These are phyloP conservation scores for Calocybe indica DNA, from an alignment of 768 basidiomycete species.

Conservation along the genomic window DNA sequence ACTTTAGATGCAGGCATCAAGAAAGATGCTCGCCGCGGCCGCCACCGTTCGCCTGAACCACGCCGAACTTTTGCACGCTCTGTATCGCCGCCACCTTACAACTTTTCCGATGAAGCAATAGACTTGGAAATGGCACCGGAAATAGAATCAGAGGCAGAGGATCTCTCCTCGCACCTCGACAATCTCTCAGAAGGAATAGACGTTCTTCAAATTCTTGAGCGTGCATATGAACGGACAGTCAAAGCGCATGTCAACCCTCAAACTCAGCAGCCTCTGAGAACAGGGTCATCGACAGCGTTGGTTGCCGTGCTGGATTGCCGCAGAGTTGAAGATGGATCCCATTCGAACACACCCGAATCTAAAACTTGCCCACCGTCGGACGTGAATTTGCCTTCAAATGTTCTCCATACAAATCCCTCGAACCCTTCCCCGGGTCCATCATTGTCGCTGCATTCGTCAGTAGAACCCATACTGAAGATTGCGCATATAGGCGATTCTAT, in stretches of 20 bases:
- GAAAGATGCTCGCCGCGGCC: no score
- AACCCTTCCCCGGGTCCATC: not conserved
- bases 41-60: no score
- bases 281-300: constrained; percentile 65
- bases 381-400: not conserved
- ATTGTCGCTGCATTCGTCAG: not conserved
- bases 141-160: constrained; percentile 13
- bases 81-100: constrained; percentile 1
- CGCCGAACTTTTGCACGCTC: no score
- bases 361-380: no score
- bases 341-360: no score
- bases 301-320: constrained; percentile 55
- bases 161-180: constrained; percentile 38
- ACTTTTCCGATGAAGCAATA: constrained; percentile 1
- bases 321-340: constrained; percentile 6
- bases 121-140: not conserved
- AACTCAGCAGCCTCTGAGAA: constrained; percentile 34
- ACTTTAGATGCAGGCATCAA: no score
- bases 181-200: constrained; percentile 69
- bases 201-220: constrained; percentile 62
- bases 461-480: constrained; percentile 52
- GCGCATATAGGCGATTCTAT: constrained; percentile 88
- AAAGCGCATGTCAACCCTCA: constrained; percentile 45
- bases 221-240: constrained; percentile 62
- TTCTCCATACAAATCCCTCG: not conserved